Percentiles rank a stretch among this genome's conserved stretches.
phyloP scores from a whole-genome alignment of 345 rosid genomes.

The Eucalyptus cloeziana region DNA sequence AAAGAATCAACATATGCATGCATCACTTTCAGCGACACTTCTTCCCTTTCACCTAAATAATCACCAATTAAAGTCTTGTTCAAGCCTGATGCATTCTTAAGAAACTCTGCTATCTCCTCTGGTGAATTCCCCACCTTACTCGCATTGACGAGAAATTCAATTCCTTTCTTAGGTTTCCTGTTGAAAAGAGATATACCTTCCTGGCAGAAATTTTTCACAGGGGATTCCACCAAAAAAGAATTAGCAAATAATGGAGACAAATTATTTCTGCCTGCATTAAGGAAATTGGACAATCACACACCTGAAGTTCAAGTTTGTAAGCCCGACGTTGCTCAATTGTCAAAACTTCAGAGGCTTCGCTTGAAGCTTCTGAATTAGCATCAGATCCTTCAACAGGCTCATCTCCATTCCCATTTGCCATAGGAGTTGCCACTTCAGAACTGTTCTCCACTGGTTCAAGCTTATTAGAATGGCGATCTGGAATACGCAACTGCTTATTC shows the following conservation, averaged over 20 bases:
- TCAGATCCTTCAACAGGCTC: constrained; percentile 78
- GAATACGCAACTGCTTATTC: constrained; percentile 90
- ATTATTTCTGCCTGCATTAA: not conserved
- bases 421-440: constrained; percentile 47
- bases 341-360: constrained; percentile 77
- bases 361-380: constrained; percentile 74
- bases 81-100: constrained; percentile 81
- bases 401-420: constrained; percentile 82
- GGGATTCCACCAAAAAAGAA: constrained; percentile 9
- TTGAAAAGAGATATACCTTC: constrained; percentile 99
- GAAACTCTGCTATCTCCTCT: constrained; percentile 91
- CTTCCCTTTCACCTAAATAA: constrained; percentile 99
- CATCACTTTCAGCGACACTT: constrained; percentile 89
- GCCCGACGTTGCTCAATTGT: constrained; percentile 98
- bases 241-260: not conserved
- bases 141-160: constrained; percentile 90
- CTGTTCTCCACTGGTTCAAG: constrained; percentile 54
- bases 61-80: constrained; percentile 89
- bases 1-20: constrained; percentile 96
- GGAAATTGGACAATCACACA: not conserved
- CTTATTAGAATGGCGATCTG: constrained; percentile 69
- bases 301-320: constrained; percentile 99
- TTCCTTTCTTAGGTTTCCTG: constrained; percentile 92
- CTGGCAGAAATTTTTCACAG: constrained; percentile 59
- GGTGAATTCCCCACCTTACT: constrained; percentile 90